Base-by-base conservation (phyloP, 805 yeast species). In the Saturnispora sekii region DNA sequence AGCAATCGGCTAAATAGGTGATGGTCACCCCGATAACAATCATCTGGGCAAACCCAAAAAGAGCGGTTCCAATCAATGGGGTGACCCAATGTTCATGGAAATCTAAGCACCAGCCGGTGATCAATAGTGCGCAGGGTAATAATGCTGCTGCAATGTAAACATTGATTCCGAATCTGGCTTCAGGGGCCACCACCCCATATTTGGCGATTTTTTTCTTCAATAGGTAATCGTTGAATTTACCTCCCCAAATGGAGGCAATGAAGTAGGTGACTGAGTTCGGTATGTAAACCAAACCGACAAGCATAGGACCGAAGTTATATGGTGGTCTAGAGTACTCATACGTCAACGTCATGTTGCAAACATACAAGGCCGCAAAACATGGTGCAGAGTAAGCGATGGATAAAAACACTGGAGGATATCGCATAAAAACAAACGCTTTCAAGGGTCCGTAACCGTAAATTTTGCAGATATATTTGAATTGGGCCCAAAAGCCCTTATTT, bases 1-100 rank as follows among this genome's bases (percentile, higher is more conserved):
- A 68, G 1, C 87, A 77, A 56, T 86, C 96, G 1, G 86, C 88
- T 46, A 86, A 64, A 56, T 85, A 87, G 0, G 95, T 85, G 3
- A 81, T 75, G 0, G 87, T 81, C 8, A 85, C 77, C 3, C 94
- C 93, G 52, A 85, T 84, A 3, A 84, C 76, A 62, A 85, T 76
- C 93, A 86, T 83, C 31, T 85, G 78, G 0, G 90, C 84, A 57
- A 81, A 77, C 0, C 96, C 96, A 60, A 81, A 84, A 6, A 84
- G 47, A 1, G 89, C 85, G 4, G 93, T 81, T 1, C 95, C 95
- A 10, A 86, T 68, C 52, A 86, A 67, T 0, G 95, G 95, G 3
- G 79, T 70, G 1, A 81, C 79, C 95, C 95, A 87, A 49, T 75
- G 78, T 35, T 73, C 68, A 14, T 77, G 71, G 49, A 69, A 72